Percentiles rank a stretch among this genome's conserved stretches.
Conservation (phyloP, 192 early-diverging fungal species). For the Chytriomyces sp. region DNA sequence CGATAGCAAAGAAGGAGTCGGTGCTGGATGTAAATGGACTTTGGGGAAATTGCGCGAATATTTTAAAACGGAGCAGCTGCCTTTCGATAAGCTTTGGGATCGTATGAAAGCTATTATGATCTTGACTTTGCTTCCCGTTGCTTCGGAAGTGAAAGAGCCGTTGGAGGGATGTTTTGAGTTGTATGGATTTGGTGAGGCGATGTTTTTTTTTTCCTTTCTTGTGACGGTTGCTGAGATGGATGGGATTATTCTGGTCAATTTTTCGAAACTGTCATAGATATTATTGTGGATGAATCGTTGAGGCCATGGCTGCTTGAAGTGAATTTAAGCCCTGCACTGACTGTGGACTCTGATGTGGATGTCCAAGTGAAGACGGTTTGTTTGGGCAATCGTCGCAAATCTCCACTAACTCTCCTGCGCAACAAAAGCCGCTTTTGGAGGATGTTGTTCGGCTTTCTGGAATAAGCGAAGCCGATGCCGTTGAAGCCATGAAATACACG, state of each 20-base stretch:
- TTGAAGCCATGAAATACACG: constrained; percentile 15
- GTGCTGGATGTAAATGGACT: constrained; percentile 54
- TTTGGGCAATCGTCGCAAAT: no score
- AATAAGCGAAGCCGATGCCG: constrained; percentile 37
- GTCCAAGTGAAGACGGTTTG: constrained; percentile 49
- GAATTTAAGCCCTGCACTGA: constrained; percentile 56
- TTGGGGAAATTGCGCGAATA: constrained; percentile 38
- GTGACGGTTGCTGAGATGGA: neutral
- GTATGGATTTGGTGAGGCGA: constrained; percentile 52
- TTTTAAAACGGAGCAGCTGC: constrained; percentile 23
- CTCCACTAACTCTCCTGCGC: no score
- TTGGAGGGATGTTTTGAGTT: constrained; percentile 52
- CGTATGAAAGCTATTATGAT: constrained; percentile 49
- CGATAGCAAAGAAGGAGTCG: constrained; percentile 45
- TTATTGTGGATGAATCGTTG: constrained; percentile 47
- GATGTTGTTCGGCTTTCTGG: constrained; percentile 42
- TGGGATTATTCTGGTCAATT: no score
- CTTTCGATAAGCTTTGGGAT: constrained; percentile 41
- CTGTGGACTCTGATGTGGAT: constrained; percentile 50
- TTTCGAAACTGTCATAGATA: constrained; percentile 25
- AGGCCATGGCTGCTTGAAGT: constrained; percentile 59
- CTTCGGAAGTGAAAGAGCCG: constrained; percentile 28
- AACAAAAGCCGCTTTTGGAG: constrained; percentile 39
- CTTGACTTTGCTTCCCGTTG: constrained; percentile 47
- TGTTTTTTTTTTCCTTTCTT: constrained; percentile 3